Conservation (phyloP, 331 rosid species). For the Pyracantha coccinea region DNA sequence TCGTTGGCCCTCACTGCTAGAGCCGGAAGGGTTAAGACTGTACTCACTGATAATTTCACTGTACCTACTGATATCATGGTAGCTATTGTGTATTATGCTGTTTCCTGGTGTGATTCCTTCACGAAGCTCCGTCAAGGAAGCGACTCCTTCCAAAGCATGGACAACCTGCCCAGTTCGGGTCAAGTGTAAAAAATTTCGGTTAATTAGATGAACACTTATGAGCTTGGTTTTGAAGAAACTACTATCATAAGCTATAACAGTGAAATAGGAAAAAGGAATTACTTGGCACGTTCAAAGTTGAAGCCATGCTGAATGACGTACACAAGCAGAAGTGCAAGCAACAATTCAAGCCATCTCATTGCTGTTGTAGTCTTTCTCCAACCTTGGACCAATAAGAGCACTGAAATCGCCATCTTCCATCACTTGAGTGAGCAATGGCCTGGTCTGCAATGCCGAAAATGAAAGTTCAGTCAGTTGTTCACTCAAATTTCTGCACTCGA, state of each 20-base stretch:
- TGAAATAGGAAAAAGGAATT: neutral
- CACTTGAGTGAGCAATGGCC: slow-evolving; percentile 55
- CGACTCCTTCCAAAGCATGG: slow-evolving; percentile 44
- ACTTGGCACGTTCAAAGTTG: slow-evolving; percentile 66
- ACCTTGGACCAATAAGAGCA: slow-evolving; percentile 43
- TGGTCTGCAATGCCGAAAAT: slow-evolving; percentile 28
- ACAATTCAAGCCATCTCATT: slow-evolving; percentile 50
- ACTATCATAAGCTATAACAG: too few relatives aligned
- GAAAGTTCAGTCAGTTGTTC: neutral
- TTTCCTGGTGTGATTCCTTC: slow-evolving; percentile 18
- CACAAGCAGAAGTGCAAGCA: slow-evolving; percentile 54
- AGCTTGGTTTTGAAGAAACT: too few relatives aligned
- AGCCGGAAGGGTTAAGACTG: slow-evolving; percentile 32
- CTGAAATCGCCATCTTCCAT: slow-evolving; percentile 20
- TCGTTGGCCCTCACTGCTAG: slow-evolving; percentile 29
- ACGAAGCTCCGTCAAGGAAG: slow-evolving; percentile 30
- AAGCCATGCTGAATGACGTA: slow-evolving; percentile 45
- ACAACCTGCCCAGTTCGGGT: slow-evolving; percentile 24
- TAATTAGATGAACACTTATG: too few relatives aligned
- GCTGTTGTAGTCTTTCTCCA: slow-evolving; percentile 31
- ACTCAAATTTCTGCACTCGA: neutral
- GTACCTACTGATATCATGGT: slow-evolving; percentile 16
- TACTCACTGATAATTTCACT: slow-evolving; percentile 44
- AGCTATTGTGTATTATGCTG: slow-evolving; percentile 13
- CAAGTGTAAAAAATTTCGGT: neutral